Evolutionary conservation across 225 moss, liverwort and hornwort species (phyloP).

Genomic region (Takakia lepidozioides): DNA sequence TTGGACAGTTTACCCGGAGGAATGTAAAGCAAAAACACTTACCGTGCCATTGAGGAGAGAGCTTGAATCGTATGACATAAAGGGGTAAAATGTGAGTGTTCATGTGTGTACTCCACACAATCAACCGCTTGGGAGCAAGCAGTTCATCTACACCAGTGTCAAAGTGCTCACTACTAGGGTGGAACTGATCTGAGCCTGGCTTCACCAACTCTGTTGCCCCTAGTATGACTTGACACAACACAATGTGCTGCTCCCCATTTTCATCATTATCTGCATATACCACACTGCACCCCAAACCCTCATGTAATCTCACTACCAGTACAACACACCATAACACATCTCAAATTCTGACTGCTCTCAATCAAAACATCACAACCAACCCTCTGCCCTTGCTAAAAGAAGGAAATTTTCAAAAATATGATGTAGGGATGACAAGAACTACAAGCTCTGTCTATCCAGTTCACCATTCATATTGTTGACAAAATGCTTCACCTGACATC

Average conservation of each 20-base stretch:
- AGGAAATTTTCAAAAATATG: too few relatives aligned
- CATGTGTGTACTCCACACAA: slow-evolving; percentile 60
- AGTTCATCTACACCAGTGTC: slow-evolving; percentile 52
- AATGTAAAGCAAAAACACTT: too few relatives aligned
- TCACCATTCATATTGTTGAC: too few relatives aligned
- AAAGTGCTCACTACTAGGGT: slow-evolving; percentile 36
- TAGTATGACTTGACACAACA: slow-evolving; percentile 41
- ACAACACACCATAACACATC: too few relatives aligned
- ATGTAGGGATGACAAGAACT: too few relatives aligned
- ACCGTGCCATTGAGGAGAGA: slow-evolving; percentile 45
- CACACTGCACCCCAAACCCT: slow-evolving; percentile 37
- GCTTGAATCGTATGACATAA: slow-evolving; percentile 54
- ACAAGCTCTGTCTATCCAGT: too few relatives aligned
- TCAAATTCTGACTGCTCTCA: too few relatives aligned
- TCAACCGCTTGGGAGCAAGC: slow-evolving; percentile 29
- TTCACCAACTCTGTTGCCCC: slow-evolving; percentile 48
- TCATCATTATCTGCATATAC: slow-evolving; percentile 61
- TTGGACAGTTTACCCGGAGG: too few relatives aligned
- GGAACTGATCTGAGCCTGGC: slow-evolving; percentile 46
- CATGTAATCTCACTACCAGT: too few relatives aligned
- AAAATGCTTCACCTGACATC: slow-evolving; percentile 32
- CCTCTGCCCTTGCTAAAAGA: too few relatives aligned
- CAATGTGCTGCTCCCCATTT: slow-evolving; percentile 45
- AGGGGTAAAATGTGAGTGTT: slow-evolving; percentile 50
- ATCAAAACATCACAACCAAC: too few relatives aligned